phyloP scores from a whole-genome alignment of 441 rosid genomes.

The Gossypium trilobum region DNA sequence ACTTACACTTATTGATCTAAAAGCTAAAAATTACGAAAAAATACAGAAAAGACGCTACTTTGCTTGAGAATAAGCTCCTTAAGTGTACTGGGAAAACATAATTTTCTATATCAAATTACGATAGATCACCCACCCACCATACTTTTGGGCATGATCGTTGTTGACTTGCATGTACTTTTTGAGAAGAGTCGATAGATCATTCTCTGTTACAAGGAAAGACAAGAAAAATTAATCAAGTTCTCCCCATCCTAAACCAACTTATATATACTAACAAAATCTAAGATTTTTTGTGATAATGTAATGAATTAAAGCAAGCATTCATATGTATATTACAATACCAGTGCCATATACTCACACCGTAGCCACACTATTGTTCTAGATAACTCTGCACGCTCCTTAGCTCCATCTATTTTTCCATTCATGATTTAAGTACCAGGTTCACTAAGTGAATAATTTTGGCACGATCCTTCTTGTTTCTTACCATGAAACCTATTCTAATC shows the following conservation, averaged over 20 bases:
- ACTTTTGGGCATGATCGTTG: too few relatives aligned
- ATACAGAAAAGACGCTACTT: too few relatives aligned
- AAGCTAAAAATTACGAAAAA: too few relatives aligned
- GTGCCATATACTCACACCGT: constrained; percentile 87
- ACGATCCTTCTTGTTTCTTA: constrained; percentile 15
- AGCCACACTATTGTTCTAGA: constrained; percentile 68
- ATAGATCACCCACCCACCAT: too few relatives aligned
- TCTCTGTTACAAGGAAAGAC: constrained; percentile 39
- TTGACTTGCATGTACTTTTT: too few relatives aligned
- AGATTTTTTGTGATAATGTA: neutral
- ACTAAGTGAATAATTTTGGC: constrained; percentile 17
- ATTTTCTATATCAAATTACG: too few relatives aligned
- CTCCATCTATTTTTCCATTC: constrained; percentile 25
- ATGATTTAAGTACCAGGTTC: constrained; percentile 23
- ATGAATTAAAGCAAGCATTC: neutral
- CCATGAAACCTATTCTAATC: constrained; percentile 21
- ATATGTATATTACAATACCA: constrained; percentile 67
- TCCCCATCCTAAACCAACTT: neutral
- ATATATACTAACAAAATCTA: neutral
- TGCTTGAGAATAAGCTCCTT: too few relatives aligned
- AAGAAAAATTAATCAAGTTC: neutral
- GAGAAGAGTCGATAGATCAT: constrained; percentile 34
- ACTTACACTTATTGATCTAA: too few relatives aligned
- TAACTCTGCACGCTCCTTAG: constrained; percentile 29
- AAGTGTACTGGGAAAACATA: too few relatives aligned